A percentile compares a stretch with the other conserved stretches of the same genome.
phyloP scores from a whole-genome alignment of 2,329 filamentous ascomycete species.

The Claviceps sp. region DNA sequence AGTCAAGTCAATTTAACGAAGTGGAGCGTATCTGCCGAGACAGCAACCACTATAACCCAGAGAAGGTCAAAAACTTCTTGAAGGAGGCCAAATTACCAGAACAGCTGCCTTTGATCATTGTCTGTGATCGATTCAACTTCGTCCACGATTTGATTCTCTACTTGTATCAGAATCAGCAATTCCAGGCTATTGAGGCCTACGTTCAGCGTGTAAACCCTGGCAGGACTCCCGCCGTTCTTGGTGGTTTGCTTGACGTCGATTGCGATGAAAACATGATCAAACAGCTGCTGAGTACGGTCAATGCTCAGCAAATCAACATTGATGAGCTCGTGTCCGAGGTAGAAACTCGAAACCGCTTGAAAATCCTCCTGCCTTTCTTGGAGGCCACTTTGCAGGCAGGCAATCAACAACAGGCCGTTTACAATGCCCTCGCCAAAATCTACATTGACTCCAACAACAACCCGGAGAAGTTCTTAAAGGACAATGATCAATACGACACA shows the following conservation, averaged over 20 bases:
- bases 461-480: constrained; percentile 91
- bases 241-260: constrained; percentile 87
- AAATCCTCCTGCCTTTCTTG: constrained; percentile 89
- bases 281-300: constrained; percentile 72
- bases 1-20: constrained; percentile 85
- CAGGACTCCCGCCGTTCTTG: constrained; percentile 82
- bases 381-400: constrained; percentile 80
- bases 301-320: constrained; percentile 75
- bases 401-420: constrained; percentile 92
- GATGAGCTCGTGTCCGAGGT: constrained; percentile 90
- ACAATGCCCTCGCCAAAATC: constrained; percentile 95
- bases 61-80: constrained; percentile 98
- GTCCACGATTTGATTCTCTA: constrained; percentile 93
- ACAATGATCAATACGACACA: constrained; percentile 94
- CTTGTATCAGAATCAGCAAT: constrained; percentile 97
- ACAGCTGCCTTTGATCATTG: constrained; percentile 91
- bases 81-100: constrained; percentile 90
- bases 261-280: constrained; percentile 97
- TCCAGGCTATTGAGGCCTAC: constrained; percentile 96
- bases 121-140: constrained; percentile 99
- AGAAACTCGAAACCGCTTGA: constrained; percentile 89
- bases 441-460: constrained; percentile 99
- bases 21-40: constrained; percentile 96
- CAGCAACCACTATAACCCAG: constrained; percentile 76
- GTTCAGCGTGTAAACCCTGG: constrained; percentile 93